Evolutionary conservation across 1,284 basidiomycete genomes (phyloP), one percentile per base, ranked within the genome.

Genomic region (Heterobasidion annosum): DNA sequence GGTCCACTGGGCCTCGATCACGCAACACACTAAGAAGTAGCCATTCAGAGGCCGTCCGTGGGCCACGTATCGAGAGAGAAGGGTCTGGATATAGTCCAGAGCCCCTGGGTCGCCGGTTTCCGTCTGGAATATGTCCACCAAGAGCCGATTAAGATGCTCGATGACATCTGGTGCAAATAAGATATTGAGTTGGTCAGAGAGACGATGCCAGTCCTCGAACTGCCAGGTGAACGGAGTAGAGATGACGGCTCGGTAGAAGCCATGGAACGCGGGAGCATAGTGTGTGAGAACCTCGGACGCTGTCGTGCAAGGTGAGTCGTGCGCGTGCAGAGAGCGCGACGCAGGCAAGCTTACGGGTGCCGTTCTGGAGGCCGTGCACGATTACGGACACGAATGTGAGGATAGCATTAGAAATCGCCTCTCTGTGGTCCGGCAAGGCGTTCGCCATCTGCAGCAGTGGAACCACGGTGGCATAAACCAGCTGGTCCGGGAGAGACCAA

Each of bases 1-100:
- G 1, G 88, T 91, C 82, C 88, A 91, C 62, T 90, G 81, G 33
- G 83, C 83, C 66, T 93, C 91, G 63, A 93, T 79, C 34, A 89
- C 81, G 62, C 89, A 91, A 68, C 91, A 92, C 7, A 92, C 81
- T 54, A 91, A 80, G 64, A 95, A 93, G 65, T 93, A 91, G 15
- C 92, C 91, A 51, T 87, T 91, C 18, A 95, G 74, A 12, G 92
- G 91, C 9, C 88, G 77, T 18, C 85, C 87, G 50, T 80, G 78
- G 15, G 78, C 74, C 19, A 88, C 77, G 66, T 96, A 96, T 40
- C 89, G 82, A 15, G 85, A 75, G 43, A 94, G 76, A 58, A 94
- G 83, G 0, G 84, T 82, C 59, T 85, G 81, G 45, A 87, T 77
- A 67, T 81, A 86, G 53, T 73, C 70, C 37, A 82, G 66, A 8